Conservation (phyloP, 805 yeast genomes). For the Sugiyamaella mastotermitis region DNA sequence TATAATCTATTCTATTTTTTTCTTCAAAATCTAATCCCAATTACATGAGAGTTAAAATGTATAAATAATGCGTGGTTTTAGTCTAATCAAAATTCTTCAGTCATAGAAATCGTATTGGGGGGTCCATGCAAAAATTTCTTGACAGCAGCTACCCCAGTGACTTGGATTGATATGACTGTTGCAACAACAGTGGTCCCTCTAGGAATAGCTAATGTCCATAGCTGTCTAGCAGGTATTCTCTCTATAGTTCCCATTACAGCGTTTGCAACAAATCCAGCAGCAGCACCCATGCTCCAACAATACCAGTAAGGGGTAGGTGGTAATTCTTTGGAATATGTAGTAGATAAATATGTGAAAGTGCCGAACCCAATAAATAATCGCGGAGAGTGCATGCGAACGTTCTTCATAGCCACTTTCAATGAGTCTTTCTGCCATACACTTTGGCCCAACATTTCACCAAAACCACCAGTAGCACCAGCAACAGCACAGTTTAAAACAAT, state of each 20-base stretch:
- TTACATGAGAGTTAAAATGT: no score
- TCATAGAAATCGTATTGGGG: no score
- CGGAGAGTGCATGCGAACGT: neutral
- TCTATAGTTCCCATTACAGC: conserved; percentile 1
- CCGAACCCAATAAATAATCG: conserved; percentile 5
- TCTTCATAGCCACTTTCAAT: neutral
- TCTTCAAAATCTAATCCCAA: no score
- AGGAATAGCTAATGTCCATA: no score
- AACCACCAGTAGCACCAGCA: conserved; percentile 5
- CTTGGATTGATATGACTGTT: no score
- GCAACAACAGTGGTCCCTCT: no score
- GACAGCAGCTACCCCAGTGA: no score
- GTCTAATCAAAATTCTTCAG: no score
- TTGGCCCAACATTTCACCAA: conserved; percentile 1
- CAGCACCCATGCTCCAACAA: conserved; percentile 9
- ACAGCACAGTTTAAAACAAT: neutral
- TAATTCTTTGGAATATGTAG: conserved; percentile 1
- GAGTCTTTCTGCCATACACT: neutral
- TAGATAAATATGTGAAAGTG: conserved; percentile 5
- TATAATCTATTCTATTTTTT: no score
- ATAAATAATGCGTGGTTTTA: no score
- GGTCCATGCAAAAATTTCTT: no score
- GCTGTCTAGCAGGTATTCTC: no score
- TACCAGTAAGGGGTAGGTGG: conserved; percentile 8
- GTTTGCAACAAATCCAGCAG: conserved; percentile 5